Base-by-base conservation (phyloP, 164 flowering plant genomes). In the Chloranthus sessilifolius region DNA sequence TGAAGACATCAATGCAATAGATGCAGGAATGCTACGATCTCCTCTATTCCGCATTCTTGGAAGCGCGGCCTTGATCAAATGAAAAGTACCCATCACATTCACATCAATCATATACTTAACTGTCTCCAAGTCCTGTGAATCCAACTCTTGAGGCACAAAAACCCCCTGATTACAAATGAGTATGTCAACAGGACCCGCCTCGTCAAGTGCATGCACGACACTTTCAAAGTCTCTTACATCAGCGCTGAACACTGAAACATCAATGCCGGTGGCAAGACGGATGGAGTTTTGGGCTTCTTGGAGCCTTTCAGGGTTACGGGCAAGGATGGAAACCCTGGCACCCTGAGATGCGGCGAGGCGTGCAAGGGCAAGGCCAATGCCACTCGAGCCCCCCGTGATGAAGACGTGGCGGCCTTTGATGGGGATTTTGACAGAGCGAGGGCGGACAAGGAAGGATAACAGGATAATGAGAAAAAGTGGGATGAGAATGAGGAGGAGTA, bases 301-400 rank as follows among this genome's bases (percentile, higher is more conserved):
- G 19, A 91, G 85, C 70, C 73, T 81, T 7, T 43, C 52, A 4
- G 4, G 50, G 59, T 77, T 74, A 5, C 98, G 92, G 7, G 98
- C 95, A 3, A 91, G 77, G 66, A 91, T 76, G 43, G 92, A 76
- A 52, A 91, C 88, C n/a, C 71, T 77, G 9, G 96, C 88, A 11
- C 96, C 98, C 29, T 82, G 74, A 2, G 67, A 30, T 7, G 85
- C 96, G 40, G 86, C 88, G 33, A 40, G 82, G 59, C 56, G 77
- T 22, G 98, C 96, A 16, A 91, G 63, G 38, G 96, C 90, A 3
- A 85, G 75, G 35, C 98, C 96, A 56, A 92, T 92, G 33, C 98
- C 96, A 60, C 95, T 92, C 23, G 98, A 92, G 29, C 98, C 96
- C 11, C 96, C 96, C 9, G 90, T 74, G 66, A 92, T 83, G 87